Evolutionary conservation across 202 grass and related monocot genomes (phyloP).

Genomic region (Panicum hallii): DNA sequence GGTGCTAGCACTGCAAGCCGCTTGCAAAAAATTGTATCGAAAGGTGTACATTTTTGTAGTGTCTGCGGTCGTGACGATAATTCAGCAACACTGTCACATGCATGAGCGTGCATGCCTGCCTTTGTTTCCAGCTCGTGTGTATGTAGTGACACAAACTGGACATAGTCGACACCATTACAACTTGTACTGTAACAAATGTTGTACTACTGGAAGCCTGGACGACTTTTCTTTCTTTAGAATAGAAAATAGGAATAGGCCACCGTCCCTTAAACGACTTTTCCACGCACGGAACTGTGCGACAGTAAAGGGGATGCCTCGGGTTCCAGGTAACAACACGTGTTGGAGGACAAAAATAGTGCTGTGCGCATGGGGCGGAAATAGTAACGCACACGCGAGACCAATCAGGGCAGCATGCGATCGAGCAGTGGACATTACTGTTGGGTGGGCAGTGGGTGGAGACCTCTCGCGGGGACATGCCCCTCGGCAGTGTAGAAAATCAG

Average conservation of each 20-base stretch:
- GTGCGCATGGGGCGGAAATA: neutral
- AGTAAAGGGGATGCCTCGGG: neutral
- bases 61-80: neutral
- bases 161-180: too few species aligned
- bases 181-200: neutral
- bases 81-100: neutral
- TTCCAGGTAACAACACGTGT: neutral
- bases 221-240: neutral
- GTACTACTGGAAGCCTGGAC: neutral
- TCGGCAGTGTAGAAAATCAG: neutral
- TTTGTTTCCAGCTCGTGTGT: neutral
- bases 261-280: too few species aligned
- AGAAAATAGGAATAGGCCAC: neutral
- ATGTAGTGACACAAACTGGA: neutral
- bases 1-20: too few species aligned
- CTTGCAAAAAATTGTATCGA: too few species aligned
- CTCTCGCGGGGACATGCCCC: constrained; percentile 12
- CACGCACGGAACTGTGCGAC: neutral
- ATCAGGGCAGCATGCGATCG: neutral
- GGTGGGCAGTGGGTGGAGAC: neutral
- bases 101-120: neutral
- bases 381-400: neutral
- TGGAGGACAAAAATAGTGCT: neutral
- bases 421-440: neutral
- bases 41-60: too few species aligned